Base-by-base conservation (phyloP, 163 green algal genomes). In the Trebouxia gelatinosa region DNA sequence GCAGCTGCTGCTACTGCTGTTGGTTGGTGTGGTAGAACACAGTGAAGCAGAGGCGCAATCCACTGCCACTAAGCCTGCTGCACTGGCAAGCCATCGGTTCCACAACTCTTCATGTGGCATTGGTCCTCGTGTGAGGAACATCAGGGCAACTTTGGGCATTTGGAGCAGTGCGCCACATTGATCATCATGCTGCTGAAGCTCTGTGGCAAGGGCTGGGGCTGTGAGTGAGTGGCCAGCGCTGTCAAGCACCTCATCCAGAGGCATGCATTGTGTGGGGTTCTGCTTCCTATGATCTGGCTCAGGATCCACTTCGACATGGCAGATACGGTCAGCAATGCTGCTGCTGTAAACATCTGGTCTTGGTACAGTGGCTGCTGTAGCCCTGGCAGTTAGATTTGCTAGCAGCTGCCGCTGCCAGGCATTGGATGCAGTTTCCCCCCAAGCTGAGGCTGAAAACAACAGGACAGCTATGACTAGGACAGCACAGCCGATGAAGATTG, bases 101-200 rank as follows among this genome's bases (percentile, higher is more conserved):
- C 80, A 85, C 2, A 81, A 70, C 23, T 34, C 34, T 58, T 81
- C 80, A 65, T 85, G 80, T 6, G 61, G 67, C 80, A 85, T 81
- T 13, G 43, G 31, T 1, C 80, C 80, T 21, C 61, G 31, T 5
- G 67, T 72, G 39, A 92, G 81, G 4, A 80, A 81, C 28, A 89
- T 61, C 6, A 87, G 78, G 31, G 88, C 84, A 29, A 84, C 83
- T 72, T 87, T 78, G 3, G 86, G 82, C 82, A 90, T 88, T 19
- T 62, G 48, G 2, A 81, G 11, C 50, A 65, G 26, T 4, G 66
- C 77, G 1, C 37, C 77, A 37, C 77, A 81, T 7, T 40, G 40
- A 39, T 76, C 68, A 0, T 28, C 7, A 29, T 72, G 64, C 35
- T 72, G 19, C 19, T 32, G 6, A 37, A 72, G 64, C 37, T 54